Percentiles rank a stretch among this genome's conserved stretches.
These are phyloP conservation scores for Jasminum sambac DNA, from an alignment of 257 asterid genomes.

Conservation along the genomic window DNA sequence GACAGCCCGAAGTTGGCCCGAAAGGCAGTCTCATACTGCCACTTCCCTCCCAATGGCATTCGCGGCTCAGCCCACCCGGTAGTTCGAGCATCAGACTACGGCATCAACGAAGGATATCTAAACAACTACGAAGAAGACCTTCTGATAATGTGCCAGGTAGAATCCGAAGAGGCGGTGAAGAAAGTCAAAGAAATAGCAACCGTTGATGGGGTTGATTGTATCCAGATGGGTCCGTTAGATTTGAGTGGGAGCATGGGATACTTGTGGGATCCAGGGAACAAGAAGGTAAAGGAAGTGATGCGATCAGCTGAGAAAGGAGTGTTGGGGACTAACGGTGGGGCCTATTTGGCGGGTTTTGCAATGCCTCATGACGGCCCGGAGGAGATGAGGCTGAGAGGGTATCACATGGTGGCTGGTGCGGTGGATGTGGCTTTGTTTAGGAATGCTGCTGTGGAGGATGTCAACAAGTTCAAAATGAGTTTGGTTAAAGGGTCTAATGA, in stretches of 20 bases:
- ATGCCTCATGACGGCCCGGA: conserved; percentile 68
- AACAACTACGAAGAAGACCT: conserved; percentile 66
- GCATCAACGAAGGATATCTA: conserved; percentile 67
- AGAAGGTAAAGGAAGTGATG: conserved; percentile 68
- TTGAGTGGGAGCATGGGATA: conserved; percentile 88
- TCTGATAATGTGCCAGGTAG: conserved; percentile 79
- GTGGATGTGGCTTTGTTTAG: conserved; percentile 67
- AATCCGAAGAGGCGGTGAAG: conserved; percentile 60
- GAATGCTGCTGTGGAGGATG: conserved; percentile 69
- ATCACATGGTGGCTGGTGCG: conserved; percentile 75
- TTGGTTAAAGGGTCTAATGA: conserved; percentile 27
- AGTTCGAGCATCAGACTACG: conserved; percentile 76
- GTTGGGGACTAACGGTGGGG: conserved; percentile 39
- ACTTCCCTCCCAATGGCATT: conserved; percentile 67
- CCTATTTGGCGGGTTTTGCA: conserved; percentile 70
- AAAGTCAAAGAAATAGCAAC: conserved; percentile 60
- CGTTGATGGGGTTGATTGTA: conserved; percentile 77
- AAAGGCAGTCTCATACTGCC: conserved; percentile 72
- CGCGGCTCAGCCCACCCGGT: conserved; percentile 87
- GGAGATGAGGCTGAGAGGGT: conserved; percentile 62
- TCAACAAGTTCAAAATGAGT: conserved; percentile 52
- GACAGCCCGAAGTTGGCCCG: conserved; percentile 64
- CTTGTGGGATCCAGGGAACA: conserved; percentile 84
- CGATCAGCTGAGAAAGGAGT: conserved; percentile 63
- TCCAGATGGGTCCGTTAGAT: conserved; percentile 90